Percentiles rank a stretch among this genome's conserved stretches.
Conservation (phyloP, 805 yeast species). For the Myxozyma mucilagina region DNA sequence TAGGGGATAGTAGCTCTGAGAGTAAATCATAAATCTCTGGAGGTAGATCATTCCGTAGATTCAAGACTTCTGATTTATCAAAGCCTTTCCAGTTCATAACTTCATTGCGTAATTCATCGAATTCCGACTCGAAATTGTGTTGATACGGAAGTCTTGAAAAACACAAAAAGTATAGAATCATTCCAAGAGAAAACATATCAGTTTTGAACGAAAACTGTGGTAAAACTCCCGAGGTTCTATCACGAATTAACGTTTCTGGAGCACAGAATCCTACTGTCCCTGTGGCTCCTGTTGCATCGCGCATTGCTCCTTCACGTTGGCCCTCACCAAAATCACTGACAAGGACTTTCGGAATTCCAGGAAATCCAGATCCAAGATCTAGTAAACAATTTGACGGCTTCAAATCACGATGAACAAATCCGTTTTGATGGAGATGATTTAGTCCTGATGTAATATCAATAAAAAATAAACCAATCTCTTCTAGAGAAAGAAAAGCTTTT, state of each 20-base stretch:
- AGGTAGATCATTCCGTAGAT: slow-evolving; percentile 38
- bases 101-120: slow-evolving; percentile 41
- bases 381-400: slow-evolving; percentile 87
- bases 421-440: slow-evolving; percentile 65
- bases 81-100: slow-evolving; percentile 42
- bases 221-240: slow-evolving; percentile 40
- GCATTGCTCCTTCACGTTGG: slow-evolving; percentile 63
- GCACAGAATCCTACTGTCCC: slow-evolving; percentile 89
- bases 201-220: slow-evolving; percentile 68
- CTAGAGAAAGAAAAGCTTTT: slow-evolving; percentile 44
- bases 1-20: slow-evolving; percentile 42
- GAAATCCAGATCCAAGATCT: slow-evolving; percentile 36
- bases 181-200: slow-evolving; percentile 80
- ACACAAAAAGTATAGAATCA: slow-evolving; percentile 75
- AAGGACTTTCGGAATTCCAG: slow-evolving; percentile 61
- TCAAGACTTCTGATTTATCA: slow-evolving; percentile 32
- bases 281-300: slow-evolving; percentile 76
- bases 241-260: slow-evolving; percentile 62
- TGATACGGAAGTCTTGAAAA: slow-evolving; percentile 68
- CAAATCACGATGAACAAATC: slow-evolving; percentile 82
- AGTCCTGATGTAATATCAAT: slow-evolving; percentile 71
- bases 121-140: slow-evolving; percentile 36
- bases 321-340: slow-evolving; percentile 93
- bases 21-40: slow-evolving; percentile 44
- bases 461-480: slow-evolving; percentile 69